Evolutionary conservation across 176 grass and related monocot genomes (phyloP).

Genomic region (Carex myosuroides): DNA sequence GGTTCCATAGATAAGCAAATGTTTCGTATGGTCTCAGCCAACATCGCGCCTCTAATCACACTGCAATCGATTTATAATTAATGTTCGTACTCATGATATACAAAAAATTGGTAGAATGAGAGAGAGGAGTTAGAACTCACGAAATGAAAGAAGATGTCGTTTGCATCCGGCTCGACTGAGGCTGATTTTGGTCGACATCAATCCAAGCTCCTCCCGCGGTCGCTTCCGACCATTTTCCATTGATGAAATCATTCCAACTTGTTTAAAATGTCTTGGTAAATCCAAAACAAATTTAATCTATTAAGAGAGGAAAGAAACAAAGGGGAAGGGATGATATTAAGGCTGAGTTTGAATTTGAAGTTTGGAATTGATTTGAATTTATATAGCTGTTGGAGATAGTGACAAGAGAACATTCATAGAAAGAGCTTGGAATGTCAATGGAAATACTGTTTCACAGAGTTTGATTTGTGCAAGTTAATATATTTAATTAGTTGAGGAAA

Average conservation of each 20-base stretch:
- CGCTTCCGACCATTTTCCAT: background rate
- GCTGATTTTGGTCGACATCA: background rate
- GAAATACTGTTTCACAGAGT: background rate
- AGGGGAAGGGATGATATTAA: too few species aligned
- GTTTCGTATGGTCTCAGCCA: constrained; percentile 31
- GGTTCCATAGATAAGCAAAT: constrained; percentile 76
- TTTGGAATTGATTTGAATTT: too few species aligned
- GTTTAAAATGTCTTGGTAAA: too few species aligned
- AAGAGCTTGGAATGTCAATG: constrained; percentile 9
- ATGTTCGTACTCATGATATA: background rate
- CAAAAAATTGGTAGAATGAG: background rate
- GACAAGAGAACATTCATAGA: background rate
- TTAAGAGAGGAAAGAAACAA: too few species aligned
- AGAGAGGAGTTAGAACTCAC: background rate
- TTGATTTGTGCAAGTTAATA: constrained; percentile 10
- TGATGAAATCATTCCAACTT: too few species aligned
- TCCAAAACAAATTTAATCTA: too few species aligned
- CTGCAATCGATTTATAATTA: background rate
- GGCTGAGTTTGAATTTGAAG: background rate
- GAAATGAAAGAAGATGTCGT: background rate
- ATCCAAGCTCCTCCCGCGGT: background rate
- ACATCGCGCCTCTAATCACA: constrained; percentile 17
- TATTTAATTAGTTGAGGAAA: background rate
- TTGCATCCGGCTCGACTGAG: background rate
- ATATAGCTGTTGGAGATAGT: background rate